These are phyloP conservation scores for Cryptosporidium canis DNA, from an alignment of 169 alveolate genomes.

Conservation along the genomic window DNA sequence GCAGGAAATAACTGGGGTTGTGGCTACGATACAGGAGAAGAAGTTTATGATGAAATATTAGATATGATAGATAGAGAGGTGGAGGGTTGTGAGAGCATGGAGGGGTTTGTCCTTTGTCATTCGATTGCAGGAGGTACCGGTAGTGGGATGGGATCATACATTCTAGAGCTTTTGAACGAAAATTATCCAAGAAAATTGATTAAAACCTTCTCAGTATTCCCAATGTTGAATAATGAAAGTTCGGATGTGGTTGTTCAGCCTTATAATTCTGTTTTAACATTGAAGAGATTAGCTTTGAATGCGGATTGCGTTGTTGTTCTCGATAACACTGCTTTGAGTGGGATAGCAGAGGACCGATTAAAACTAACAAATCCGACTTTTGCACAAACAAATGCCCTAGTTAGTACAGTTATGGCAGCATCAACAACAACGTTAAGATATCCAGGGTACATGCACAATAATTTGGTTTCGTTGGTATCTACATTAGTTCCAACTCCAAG, in stretches of 20 bases:
- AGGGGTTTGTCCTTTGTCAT: constrained; percentile 97
- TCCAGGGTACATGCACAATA: constrained; percentile 98
- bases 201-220: constrained; percentile 92
- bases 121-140: constrained; percentile 99
- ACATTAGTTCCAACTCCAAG: constrained; percentile 98
- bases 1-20: constrained; percentile 99
- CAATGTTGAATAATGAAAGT: constrained; percentile 90
- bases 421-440: constrained; percentile 93
- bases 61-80: constrained; percentile 99
- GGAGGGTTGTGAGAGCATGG: constrained; percentile 97
- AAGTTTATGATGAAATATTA: constrained; percentile 94
- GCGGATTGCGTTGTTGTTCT: constrained; percentile 97
- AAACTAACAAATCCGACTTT: constrained; percentile 87
- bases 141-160: constrained; percentile 98
- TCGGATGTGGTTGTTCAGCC: constrained; percentile 99
- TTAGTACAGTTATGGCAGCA: constrained; percentile 91
- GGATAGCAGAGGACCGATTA: constrained; percentile 95
- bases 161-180: constrained; percentile 95
- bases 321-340: constrained; percentile 97
- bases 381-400: constrained; percentile 85
- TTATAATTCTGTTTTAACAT: constrained; percentile 94
- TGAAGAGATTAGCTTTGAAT: constrained; percentile 89
- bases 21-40: constrained; percentile 94
- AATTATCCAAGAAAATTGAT: constrained; percentile 91
- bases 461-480: constrained; percentile 95